Conservation (phyloP, 2,329 filamentous ascomycete species). For the Celoporthe dispersa region DNA sequence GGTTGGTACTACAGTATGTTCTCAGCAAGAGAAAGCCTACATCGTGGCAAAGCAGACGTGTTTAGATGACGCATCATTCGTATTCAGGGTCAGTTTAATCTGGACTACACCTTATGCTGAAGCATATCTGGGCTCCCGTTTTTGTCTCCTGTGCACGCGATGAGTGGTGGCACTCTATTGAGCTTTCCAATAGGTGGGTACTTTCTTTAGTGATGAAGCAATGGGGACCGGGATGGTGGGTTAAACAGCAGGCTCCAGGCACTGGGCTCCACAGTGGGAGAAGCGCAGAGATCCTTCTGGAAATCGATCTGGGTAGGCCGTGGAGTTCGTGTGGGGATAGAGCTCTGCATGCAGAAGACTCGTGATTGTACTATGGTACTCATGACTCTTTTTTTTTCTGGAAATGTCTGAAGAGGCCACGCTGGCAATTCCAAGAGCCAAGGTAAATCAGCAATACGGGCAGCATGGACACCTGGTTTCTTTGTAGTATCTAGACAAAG, state of each 20-base stretch:
- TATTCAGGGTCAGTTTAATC: neutral
- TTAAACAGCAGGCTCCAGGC: neutral
- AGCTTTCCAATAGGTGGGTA: neutral
- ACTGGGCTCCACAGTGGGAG: constrained; percentile 9
- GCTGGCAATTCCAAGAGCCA: constrained; percentile 19
- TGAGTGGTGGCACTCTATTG: neutral
- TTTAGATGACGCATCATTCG: neutral
- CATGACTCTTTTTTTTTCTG: neutral
- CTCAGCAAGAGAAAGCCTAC: neutral
- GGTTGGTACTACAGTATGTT: constrained; percentile 6
- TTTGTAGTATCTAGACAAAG: neutral
- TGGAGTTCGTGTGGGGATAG: constrained; percentile 13
- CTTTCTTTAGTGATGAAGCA: neutral
- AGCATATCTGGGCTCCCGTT: neutral
- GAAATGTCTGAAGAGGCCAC: constrained; percentile 24
- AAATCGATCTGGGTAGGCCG: constrained; percentile 16
- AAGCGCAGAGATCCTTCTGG: constrained; percentile 28
- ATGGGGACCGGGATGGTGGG: neutral
- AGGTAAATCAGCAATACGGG: neutral
- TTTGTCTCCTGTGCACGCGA: neutral
- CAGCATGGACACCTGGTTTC: neutral
- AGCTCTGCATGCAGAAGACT: constrained; percentile 9
- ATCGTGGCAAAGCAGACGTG: neutral
- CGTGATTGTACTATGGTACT: neutral
- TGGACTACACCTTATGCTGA: neutral